phyloP scores from a whole-genome alignment of 139 green algal species.

The Dunaliella sp. region DNA sequence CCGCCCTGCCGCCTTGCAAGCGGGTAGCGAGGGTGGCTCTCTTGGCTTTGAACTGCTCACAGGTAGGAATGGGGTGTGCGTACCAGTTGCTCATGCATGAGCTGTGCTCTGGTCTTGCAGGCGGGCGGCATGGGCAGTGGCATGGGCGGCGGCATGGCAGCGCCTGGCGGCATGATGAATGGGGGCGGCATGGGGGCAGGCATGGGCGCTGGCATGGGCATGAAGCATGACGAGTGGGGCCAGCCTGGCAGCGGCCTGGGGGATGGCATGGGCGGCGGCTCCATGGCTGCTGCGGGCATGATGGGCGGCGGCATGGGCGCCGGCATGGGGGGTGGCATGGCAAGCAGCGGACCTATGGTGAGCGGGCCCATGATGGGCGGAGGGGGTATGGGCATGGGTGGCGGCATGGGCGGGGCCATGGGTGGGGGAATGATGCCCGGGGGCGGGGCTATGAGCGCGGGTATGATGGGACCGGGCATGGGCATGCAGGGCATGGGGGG shows the following conservation, averaged over 20 bases:
- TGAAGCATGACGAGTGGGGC: no score
- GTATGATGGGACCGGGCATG: slow-evolving; percentile 34
- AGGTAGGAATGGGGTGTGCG: no score
- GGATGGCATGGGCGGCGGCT: not conserved
- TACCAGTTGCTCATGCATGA: no score
- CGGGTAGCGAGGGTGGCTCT: no score
- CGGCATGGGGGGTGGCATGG: slow-evolving; percentile 12
- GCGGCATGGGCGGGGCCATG: slow-evolving; percentile 9
- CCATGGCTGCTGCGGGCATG: not conserved
- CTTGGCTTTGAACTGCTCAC: no score
- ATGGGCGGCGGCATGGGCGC: slow-evolving; percentile 2
- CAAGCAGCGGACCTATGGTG: slow-evolving; percentile 14
- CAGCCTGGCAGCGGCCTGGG: not conserved
- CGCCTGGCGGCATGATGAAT: not conserved
- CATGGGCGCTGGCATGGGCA: not conserved
- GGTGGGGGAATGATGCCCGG: slow-evolving; percentile 12
- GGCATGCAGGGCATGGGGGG: slow-evolving; percentile 20
- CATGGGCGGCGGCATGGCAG: not conserved
- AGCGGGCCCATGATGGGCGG: slow-evolving; percentile 17
- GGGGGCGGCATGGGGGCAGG: not conserved
- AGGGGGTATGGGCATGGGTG: slow-evolving; percentile 20
- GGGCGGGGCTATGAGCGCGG: slow-evolving; percentile 2
- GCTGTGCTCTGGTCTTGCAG: not conserved
- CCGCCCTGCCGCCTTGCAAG: no score
- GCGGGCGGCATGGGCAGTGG: not conserved